Evolutionary conservation across 192 early-diverging fungal genomes (phyloP), one percentile per base, ranked within the genome.

Genomic region (Gamsiella multidivaricata): DNA sequence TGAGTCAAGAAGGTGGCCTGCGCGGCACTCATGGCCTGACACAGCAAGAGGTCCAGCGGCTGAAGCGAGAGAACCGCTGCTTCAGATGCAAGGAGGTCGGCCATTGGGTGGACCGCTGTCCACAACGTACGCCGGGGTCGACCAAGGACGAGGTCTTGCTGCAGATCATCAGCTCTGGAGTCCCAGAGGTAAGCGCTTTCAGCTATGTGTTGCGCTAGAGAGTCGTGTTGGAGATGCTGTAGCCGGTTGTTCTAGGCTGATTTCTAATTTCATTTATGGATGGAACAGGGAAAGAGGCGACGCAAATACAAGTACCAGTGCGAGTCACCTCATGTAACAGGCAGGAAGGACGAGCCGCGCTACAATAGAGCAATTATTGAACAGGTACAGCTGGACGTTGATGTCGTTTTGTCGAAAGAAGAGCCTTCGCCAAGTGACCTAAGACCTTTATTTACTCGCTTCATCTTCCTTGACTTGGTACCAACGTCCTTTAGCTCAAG

Each of bases 101-200:
- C 10, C 71, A 73, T 31, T 52, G 70, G 54, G 52, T 31, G 47
- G 47, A 47, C 5, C 36, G 31, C 8, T 66, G 71, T 26, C 63
- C 55, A 22, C 49, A 46, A 10, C 26, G 32, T 23, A 34, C 22
- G 12, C 32, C 43, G 17, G 25, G 54, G 28, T 8, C 28, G 5
- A 43, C 55, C 4, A 69, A 68, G 2, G 74, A 69, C 18, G 52
- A 63, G 6, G 61, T 78, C 18, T 23, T 78, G 6, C 41, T 78
- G 0, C 65, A 78, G 37, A 78, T 78, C 29, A 78, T 78, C 53
- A 69, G n/a, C 33, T 63, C 74, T 51, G 74, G 65, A 31, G 69
- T 69, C 9, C 50, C 74, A 10, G 65, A 68, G 59, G 74, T 62
- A 68, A 10, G n/a, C n/a, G n/a, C n/a, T n/a, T n/a, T n/a, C n/a